These are phyloP conservation scores for Malassezia psittaci DNA, from an alignment of 1,284 basidiomycete species.

Conservation along the genomic window DNA sequence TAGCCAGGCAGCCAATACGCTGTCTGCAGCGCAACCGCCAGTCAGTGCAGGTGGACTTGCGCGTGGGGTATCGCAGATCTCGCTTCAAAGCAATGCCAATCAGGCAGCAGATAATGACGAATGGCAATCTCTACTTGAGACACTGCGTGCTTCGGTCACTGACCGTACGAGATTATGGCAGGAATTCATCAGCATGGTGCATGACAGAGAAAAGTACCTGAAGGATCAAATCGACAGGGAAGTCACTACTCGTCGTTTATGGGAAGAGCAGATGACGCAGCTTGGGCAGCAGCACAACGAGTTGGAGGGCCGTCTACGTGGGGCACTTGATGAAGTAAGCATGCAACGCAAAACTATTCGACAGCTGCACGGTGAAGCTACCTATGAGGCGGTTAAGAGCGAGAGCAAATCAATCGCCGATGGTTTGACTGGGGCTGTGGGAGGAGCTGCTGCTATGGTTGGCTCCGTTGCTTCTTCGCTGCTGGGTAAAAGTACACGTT, in stretches of 20 bases:
- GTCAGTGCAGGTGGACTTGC: not conserved
- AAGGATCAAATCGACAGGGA: slow-evolving; percentile 59
- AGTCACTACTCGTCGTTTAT: slow-evolving; percentile 60
- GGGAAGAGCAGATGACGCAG: slow-evolving; percentile 82
- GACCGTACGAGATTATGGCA: slow-evolving; percentile 57
- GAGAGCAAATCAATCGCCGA: not conserved
- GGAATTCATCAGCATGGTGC: slow-evolving; percentile 64
- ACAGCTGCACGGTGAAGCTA: slow-evolving; percentile 15
- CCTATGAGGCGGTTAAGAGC: not conserved
- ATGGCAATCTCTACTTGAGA: slow-evolving; percentile 28
- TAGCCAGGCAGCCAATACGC: not conserved
- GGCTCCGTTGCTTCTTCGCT: slow-evolving; percentile 15
- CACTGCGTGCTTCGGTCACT: slow-evolving; percentile 59
- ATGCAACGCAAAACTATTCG: slow-evolving; percentile 49
- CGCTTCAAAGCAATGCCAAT: slow-evolving; percentile 19
- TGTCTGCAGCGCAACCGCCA: not conserved
- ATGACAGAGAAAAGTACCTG: slow-evolving; percentile 69
- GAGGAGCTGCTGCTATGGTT: not conserved
- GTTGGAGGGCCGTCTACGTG: slow-evolving; percentile 60
- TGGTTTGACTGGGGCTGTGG: not conserved
- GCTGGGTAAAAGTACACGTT: not conserved
- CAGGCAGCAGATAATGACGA: not conserved
- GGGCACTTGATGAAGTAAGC: slow-evolving; percentile 51
- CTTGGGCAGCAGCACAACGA: slow-evolving; percentile 78
- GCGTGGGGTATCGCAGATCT: slow-evolving; percentile 4